Conservation (phyloP, 2,329 filamentous ascomycete species). For the Aspergillus brasiliensis region DNA sequence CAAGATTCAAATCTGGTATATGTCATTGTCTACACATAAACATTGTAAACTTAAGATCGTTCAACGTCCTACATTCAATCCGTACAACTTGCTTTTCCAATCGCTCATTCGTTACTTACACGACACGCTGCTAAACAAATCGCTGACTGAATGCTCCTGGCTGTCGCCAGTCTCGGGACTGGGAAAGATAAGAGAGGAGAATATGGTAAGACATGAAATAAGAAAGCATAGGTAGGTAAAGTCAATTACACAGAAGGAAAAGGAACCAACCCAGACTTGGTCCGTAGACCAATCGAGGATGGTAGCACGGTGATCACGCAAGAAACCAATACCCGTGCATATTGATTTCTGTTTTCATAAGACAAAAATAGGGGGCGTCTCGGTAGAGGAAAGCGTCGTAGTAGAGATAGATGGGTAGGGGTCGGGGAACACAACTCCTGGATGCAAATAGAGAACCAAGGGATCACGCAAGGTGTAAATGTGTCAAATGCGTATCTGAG, state of each 20-base stretch:
- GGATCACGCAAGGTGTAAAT: conserved; percentile 16
- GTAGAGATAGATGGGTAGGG: not conserved
- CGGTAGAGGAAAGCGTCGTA: not conserved
- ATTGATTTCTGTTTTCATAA: conserved; percentile 5
- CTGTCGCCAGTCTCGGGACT: not conserved
- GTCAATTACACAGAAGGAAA: conserved; percentile 7
- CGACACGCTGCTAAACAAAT: conserved; percentile 5
- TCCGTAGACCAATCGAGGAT: not conserved
- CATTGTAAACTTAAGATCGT: not conserved
- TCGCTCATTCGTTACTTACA: conserved; percentile 5
- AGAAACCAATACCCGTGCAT: conserved; percentile 4
- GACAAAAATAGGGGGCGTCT: not conserved
- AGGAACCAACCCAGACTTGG: not conserved
- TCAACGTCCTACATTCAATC: not conserved
- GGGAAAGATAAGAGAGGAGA: not conserved
- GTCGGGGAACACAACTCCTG: not conserved
- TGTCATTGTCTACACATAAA: no score
- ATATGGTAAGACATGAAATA: conserved; percentile 4
- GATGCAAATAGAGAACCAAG: conserved; percentile 19
- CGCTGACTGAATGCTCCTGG: conserved; percentile 1
- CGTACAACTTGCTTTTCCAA: conserved; percentile 1
- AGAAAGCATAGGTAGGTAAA: conserved; percentile 1
- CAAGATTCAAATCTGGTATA: no score
- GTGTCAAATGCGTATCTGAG: conserved; percentile 28
- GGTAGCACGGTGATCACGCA: not conserved